Evolutionary conservation across 495 filamentous ascomycete genomes (phyloP), one percentile per base, ranked within the genome.

Genomic region (Xanthoparmelia taractica): DNA sequence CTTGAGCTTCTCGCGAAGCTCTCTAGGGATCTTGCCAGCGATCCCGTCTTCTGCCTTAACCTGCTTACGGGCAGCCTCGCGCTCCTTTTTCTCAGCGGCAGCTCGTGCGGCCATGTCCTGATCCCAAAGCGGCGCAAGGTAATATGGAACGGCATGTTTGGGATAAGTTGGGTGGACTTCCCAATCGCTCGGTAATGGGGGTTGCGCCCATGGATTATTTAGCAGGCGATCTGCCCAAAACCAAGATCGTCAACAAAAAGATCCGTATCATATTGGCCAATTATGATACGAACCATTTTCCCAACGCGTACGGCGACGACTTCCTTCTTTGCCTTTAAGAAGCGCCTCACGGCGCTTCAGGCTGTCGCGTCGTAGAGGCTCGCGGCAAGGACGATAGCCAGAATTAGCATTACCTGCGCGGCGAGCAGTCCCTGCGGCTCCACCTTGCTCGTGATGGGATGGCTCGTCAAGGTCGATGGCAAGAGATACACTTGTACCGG

Each of bases 251-350:
- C 64, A 68, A 68, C 54, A 61, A 25, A 15, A 18, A 56, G 41
- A 55, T 58, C 29, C 54, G 61, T 27, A 63, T 63, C 61, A 38
- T 58, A 31, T 6, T 29, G 12, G 20, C 11, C 34, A 33, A 58
- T 25, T 57, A 40, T 60, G 62, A 66, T 63, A 72, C 78, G 67
- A 82, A 96, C 92, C 92, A 73, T 98, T 98, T 77, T 98, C 94
- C 91, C 92, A 97, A 47, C 92, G 81, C 70, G 90, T 87, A 55
- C 94, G 81, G 61, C 92, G 84, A 50, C 93, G 82, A 64, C 84
- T 91, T n/a, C 94, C 94, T 70, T 96, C 91, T 67, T 92, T 96
- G 57, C 93, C 94, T 75, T 90, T 93, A n/a, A 92, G 76, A 58
- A 95, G 68, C 13, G 86, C 85, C 69, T 97, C 93, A 33, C 93